A percentile compares a stretch with the other conserved stretches of the same genome.
Evolutionary conservation across 129 eudicot genomes (phyloP).

Genomic region (sunflower (Helianthus annuus)): DNA sequence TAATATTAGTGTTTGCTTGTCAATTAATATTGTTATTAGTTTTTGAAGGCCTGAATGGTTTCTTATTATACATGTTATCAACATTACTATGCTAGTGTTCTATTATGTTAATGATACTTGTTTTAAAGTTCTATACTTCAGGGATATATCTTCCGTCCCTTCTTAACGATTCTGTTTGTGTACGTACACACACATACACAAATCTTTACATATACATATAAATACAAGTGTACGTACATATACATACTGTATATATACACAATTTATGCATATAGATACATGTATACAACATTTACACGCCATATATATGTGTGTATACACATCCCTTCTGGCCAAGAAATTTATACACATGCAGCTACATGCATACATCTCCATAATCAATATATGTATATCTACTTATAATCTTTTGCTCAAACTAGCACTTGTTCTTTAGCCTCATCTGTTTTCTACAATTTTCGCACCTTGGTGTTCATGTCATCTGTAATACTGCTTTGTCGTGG

Average conservation of each 20-base stretch:
- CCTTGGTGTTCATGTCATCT: neutral
- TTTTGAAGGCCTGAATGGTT: neutral
- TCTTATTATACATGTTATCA: neutral
- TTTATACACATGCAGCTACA: neutral
- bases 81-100: neutral
- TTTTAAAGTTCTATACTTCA: too few species aligned
- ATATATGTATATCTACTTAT: neutral
- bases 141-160: neutral
- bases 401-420: neutral
- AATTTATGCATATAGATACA: neutral
- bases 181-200: neutral
- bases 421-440: neutral
- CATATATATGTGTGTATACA: neutral
- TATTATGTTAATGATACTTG: too few species aligned
- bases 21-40: neutral
- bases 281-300: neutral
- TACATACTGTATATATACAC: neutral
- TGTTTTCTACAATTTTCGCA: neutral
- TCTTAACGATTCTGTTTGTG: neutral
- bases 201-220: neutral
- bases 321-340: constrained; percentile 3
- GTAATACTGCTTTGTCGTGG: neutral
- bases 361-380: neutral
- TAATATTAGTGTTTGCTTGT: neutral
- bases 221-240: neutral